Conservation (phyloP, 306 rosid species). For the Elaeagnus macrophylla region DNA sequence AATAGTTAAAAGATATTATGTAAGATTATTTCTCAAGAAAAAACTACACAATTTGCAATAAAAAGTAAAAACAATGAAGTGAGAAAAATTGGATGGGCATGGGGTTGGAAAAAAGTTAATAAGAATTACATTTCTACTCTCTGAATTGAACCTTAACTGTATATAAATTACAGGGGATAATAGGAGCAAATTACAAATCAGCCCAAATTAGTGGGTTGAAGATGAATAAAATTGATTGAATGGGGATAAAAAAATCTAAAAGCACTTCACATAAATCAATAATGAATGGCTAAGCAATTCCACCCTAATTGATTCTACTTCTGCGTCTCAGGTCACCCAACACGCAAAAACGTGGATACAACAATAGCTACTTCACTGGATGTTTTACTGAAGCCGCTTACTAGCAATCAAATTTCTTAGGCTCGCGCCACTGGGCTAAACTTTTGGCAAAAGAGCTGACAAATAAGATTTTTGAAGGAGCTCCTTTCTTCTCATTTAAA, state of each 20-base stretch:
- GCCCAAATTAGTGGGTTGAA: constrained; percentile 24
- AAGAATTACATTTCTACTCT: not conserved
- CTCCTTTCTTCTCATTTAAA: constrained; percentile 67
- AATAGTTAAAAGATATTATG: too few species aligned
- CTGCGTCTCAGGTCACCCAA: constrained; percentile 16
- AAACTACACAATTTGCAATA: too few species aligned
- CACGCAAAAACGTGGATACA: constrained; percentile 18
- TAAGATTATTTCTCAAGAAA: too few species aligned
- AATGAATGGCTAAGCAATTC: constrained; percentile 28
- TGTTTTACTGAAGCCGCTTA: too few species aligned
- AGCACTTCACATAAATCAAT: constrained; percentile 33
- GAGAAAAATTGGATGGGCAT: too few species aligned
- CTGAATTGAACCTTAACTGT: constrained; percentile 4
- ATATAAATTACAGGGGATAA: constrained; percentile 20
- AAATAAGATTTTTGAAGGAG: constrained; percentile 48
- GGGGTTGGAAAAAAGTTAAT: too few species aligned
- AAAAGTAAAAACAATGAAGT: too few species aligned
- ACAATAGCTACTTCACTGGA: constrained; percentile 16
- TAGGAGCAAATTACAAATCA: constrained; percentile 30
- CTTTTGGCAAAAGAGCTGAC: constrained; percentile 56
- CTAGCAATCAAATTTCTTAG: constrained; percentile 73
- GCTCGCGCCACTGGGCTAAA: constrained; percentile 54
- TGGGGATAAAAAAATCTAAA: constrained; percentile 26
- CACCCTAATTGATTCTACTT: constrained; percentile 26
- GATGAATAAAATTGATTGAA: constrained; percentile 44